A percentile compares a stretch with the other conserved stretches of the same genome.
Evolutionary conservation across 2,329 filamentous ascomycete species (phyloP).

Genomic region (Fusarium sp.): DNA sequence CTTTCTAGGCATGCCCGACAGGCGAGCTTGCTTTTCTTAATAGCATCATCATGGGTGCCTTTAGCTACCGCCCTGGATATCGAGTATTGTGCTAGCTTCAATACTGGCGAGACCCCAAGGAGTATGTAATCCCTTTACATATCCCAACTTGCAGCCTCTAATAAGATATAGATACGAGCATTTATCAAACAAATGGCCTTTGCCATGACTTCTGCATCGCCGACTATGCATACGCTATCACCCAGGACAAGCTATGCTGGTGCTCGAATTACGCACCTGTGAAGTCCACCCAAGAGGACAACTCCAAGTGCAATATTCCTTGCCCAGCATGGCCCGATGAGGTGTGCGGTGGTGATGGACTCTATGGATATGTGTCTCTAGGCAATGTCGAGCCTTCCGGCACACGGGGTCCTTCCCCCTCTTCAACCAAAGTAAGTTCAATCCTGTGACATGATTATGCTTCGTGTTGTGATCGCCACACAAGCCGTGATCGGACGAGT

Average conservation of each 20-base stretch:
- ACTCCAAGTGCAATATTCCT: constrained; percentile 62
- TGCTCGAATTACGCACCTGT: constrained; percentile 77
- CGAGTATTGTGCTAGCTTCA: constrained; percentile 54
- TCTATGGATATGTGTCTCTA: constrained; percentile 76
- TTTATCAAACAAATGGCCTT: constrained; percentile 76
- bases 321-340: constrained; percentile 80
- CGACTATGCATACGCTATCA: constrained; percentile 74
- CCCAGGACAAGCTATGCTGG: constrained; percentile 77
- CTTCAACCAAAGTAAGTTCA: constrained; percentile 49
- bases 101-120: constrained; percentile 50
- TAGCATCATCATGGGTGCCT: constrained; percentile 43
- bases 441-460: constrained; percentile 26
- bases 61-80: constrained; percentile 46
- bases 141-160: not conserved
- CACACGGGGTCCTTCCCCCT: constrained; percentile 56
- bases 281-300: constrained; percentile 54
- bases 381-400: constrained; percentile 64
- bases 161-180: constrained; percentile 60
- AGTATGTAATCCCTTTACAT: constrained; percentile 47
- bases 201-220: constrained; percentile 71
- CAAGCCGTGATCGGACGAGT: constrained; percentile 42
- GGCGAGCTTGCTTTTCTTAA: constrained; percentile 42
- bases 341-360: constrained; percentile 70
- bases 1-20: constrained; percentile 34
- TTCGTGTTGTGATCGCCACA: constrained; percentile 35